phyloP scores from a whole-genome alignment of 257 asterid species.

The Cordia subcordata region DNA sequence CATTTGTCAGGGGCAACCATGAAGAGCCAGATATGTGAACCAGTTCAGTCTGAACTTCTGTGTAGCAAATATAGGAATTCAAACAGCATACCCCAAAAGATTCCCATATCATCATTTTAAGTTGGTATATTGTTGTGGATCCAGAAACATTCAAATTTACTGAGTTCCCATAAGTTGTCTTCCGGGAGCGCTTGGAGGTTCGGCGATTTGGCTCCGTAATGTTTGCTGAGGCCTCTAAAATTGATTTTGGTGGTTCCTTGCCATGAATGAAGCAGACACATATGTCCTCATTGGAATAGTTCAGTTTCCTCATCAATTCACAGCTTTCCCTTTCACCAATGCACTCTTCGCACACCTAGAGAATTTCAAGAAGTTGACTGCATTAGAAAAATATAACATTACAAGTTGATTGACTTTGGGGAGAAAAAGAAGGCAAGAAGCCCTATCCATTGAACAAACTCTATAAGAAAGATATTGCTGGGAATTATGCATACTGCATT shows the following conservation, averaged over 20 bases:
- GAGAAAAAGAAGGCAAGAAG: too few species aligned
- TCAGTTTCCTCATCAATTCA: slow-evolving; percentile 81
- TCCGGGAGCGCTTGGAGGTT: slow-evolving; percentile 89
- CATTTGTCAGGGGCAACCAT: background rate
- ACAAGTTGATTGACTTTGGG: too few species aligned
- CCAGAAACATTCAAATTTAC: slow-evolving; percentile 81
- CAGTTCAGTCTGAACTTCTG: background rate
- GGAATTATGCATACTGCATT: too few species aligned
- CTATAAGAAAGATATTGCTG: too few species aligned
- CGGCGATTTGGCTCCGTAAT: slow-evolving; percentile 69
- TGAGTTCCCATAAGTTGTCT: slow-evolving; percentile 75
- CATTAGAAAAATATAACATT: background rate
- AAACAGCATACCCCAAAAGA: slow-evolving; percentile 77
- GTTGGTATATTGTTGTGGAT: slow-evolving; percentile 81
- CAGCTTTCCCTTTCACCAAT: slow-evolving; percentile 88
- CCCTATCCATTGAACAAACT: too few species aligned
- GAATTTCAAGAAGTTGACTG: slow-evolving; percentile 3
- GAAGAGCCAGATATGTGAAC: background rate
- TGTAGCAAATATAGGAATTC: background rate
- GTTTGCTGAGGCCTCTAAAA: slow-evolving; percentile 77
- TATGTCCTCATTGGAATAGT: slow-evolving; percentile 80
- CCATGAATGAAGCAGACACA: slow-evolving; percentile 76
- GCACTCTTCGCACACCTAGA: slow-evolving; percentile 93
- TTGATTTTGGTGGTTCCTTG: slow-evolving; percentile 93
- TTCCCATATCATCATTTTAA: slow-evolving; percentile 99